Base-by-base conservation (phyloP, 176 grass and related monocot species). In the Pharus latifolius region DNA sequence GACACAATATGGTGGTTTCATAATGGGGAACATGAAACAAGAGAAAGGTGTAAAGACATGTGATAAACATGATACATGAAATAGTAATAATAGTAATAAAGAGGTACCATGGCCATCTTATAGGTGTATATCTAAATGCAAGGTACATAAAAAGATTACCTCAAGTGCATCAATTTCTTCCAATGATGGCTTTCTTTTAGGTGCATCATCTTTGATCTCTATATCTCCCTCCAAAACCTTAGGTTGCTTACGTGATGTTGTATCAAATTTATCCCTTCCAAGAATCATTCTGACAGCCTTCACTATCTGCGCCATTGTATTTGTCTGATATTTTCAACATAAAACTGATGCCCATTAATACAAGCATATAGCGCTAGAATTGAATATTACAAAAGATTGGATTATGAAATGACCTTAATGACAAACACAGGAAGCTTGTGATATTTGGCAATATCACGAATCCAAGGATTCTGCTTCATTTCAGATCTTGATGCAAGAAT, bases 231-330 rank as follows among this genome's bases (percentile, higher is more conserved):
- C 80, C 35, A 82, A 45, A 71, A 80, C 38, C 41, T 75, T 71
- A 54, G 69, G 52, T 31, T 76, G 45, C 70, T 74, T 69, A 61
- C 55, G 54, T 62, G 60, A 58, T 11, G 50, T 54, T 24, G 67
- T 62, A 63, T 47, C 77, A 27, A 81, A 78, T 16, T 44, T 68
- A 34, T 83, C 84, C 68, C 75, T 91, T 68, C 84, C 84, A 72
- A 93, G 70, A 81, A 98, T 91, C 95, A 98, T 98, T 85, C 88
- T 93, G 33, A 98, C 69, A 75, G 95, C 90, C 78, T 98, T 98
- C 67, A 98, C 90, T 67, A 98, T 82, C 60, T 93, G 95, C 58
- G 95, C 84, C 95, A 98, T 98, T 24, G 95, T 90, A 69, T 88
- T 90, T 33, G 78, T 79, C 95, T 94, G 75, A 2, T 18, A 74